Conservation (phyloP, 2,329 filamentous ascomycete genomes). For the Didymella lethalis region DNA sequence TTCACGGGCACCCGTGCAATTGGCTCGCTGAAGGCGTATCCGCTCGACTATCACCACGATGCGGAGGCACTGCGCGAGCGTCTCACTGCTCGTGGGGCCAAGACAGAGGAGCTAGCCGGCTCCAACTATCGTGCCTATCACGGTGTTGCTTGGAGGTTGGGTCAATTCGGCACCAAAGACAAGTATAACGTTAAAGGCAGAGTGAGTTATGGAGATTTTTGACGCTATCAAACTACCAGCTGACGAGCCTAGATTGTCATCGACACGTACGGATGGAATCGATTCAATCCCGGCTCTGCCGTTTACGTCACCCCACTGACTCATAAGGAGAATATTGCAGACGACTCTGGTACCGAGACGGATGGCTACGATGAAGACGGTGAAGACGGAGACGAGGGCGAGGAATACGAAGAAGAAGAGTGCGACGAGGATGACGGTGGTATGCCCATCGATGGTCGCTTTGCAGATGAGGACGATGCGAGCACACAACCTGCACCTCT, state of each 20-base stretch:
- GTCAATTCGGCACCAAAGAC: constrained; percentile 40
- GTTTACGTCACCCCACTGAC: constrained; percentile 51
- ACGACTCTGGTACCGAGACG: constrained; percentile 24
- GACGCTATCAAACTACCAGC: constrained; percentile 50
- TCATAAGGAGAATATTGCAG: constrained; percentile 34
- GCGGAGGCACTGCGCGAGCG: constrained; percentile 68
- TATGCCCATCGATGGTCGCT: constrained; percentile 22
- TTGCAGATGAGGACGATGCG: constrained; percentile 24
- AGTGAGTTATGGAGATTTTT: neutral
- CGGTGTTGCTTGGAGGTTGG: constrained; percentile 60
- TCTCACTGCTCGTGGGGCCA: constrained; percentile 80
- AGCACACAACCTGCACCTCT: constrained; percentile 60
- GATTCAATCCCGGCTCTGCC: constrained; percentile 55
- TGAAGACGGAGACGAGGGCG: constrained; percentile 42
- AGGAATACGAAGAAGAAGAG: constrained; percentile 12
- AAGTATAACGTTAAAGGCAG: constrained; percentile 28
- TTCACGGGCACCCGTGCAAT: constrained; percentile 85
- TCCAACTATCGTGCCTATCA: constrained; percentile 82
- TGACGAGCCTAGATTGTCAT: constrained; percentile 56
- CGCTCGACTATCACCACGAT: constrained; percentile 79
- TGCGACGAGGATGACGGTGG: constrained; percentile 21
- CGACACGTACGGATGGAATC: constrained; percentile 61
- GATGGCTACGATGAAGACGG: constrained; percentile 24
- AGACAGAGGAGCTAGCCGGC: constrained; percentile 77
- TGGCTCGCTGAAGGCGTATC: constrained; percentile 76